phyloP scores from a whole-genome alignment of 495 filamentous ascomycete genomes.

The Annulohypoxylon bovei region DNA sequence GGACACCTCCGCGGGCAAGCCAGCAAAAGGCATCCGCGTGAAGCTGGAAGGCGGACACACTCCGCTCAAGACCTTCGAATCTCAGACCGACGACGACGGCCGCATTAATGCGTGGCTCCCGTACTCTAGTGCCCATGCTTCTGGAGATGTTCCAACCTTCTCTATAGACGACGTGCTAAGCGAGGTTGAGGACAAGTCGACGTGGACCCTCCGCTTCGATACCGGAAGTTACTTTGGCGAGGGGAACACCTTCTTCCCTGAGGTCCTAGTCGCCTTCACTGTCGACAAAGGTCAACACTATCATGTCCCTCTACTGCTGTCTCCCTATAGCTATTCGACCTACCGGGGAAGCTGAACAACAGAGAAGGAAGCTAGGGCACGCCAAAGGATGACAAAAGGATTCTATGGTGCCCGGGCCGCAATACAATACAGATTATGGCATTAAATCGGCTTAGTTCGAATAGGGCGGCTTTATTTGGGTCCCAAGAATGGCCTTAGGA shows the following conservation, averaged over 20 bases:
- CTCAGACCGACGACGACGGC: slow-evolving; percentile 84
- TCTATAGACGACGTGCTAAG: slow-evolving; percentile 61
- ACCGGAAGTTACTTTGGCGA: slow-evolving; percentile 80
- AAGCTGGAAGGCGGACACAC: slow-evolving; percentile 74
- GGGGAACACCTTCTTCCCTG: slow-evolving; percentile 84
- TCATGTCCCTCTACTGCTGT: slow-evolving; percentile 90
- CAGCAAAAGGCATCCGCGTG: slow-evolving; percentile 82
- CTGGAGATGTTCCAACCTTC: slow-evolving; percentile 61
- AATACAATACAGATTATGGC: background rate
- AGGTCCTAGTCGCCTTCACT: slow-evolving; percentile 87
- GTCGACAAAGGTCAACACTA: slow-evolving; percentile 81
- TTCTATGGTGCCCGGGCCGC: background rate
- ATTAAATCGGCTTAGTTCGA: background rate
- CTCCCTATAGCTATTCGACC: slow-evolving; percentile 92
- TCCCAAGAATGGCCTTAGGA: background rate
- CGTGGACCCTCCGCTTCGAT: slow-evolving; percentile 81
- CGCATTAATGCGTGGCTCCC: slow-evolving; percentile 82
- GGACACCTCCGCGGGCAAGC: slow-evolving; percentile 67
- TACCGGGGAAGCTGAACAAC: slow-evolving; percentile 76
- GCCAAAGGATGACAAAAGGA: background rate
- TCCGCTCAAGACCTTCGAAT: slow-evolving; percentile 66
- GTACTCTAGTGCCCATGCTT: slow-evolving; percentile 54
- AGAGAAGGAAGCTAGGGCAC: background rate
- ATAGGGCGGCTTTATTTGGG: slow-evolving; percentile 2
- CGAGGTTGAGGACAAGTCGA: slow-evolving; percentile 45